Evolutionary conservation across 2,329 filamentous ascomycete genomes (phyloP).

Genomic region (Alternaria sp.): DNA sequence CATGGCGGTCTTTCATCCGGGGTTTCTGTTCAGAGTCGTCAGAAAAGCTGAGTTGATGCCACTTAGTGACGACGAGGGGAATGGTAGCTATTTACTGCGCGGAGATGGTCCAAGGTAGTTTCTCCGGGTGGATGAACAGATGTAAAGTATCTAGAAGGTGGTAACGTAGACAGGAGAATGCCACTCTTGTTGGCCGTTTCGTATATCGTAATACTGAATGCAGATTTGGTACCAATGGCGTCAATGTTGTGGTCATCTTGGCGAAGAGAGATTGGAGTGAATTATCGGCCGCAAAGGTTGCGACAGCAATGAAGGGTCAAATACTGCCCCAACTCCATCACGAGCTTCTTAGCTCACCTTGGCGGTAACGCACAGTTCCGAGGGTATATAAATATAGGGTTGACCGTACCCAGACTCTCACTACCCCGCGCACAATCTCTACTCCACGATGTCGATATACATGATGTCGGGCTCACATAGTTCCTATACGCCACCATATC

Average conservation of each 20-base stretch:
- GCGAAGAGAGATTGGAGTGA: neutral
- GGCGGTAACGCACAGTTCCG: neutral
- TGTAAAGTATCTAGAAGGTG: neutral
- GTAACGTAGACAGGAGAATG: neutral
- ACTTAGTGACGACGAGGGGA: neutral
- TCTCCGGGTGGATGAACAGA: neutral
- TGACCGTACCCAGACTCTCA: neutral
- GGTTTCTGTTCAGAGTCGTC: conserved; percentile 13
- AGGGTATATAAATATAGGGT: neutral
- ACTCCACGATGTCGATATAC: neutral
- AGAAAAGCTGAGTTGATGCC: conserved; percentile 11
- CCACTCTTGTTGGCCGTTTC: neutral
- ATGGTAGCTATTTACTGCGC: neutral
- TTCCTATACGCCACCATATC: neutral
- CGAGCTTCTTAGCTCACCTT: neutral
- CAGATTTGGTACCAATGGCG: neutral
- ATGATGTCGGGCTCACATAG: neutral
- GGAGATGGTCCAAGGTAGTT: neutral
- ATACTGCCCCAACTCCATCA: neutral
- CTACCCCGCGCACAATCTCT: neutral
- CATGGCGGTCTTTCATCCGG: conserved; percentile 19
- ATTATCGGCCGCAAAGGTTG: neutral
- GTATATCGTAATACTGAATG: neutral
- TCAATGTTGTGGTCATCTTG: neutral
- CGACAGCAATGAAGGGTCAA: neutral